These are phyloP conservation scores for Picochlorum sp. DNA, from an alignment of 139 green algal genomes.

Conservation along the genomic window DNA sequence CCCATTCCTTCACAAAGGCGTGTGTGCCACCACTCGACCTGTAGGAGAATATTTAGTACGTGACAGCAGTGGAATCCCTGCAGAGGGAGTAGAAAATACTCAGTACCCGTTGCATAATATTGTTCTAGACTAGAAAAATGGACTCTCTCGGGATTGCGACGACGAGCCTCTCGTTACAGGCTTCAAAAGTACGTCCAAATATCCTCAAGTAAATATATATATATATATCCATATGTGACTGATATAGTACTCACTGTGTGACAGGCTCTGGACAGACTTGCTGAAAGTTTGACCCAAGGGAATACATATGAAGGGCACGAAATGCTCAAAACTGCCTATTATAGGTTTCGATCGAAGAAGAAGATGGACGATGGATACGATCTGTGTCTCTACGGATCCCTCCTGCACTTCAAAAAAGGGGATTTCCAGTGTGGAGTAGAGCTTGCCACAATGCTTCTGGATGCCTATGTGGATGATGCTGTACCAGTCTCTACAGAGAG, in stretches of 20 bases:
- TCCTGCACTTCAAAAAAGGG: constrained; percentile 19
- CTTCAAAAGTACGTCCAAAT: too few species aligned
- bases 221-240: too few species aligned
- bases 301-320: constrained; percentile 31
- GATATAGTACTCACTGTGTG: background rate
- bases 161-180: too few species aligned
- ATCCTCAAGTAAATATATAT: too few species aligned
- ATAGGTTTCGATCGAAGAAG: constrained; percentile 12
- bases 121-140: too few species aligned
- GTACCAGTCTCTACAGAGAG: background rate
- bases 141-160: too few species aligned
- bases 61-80: too few species aligned
- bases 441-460: constrained; percentile 22
- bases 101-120: too few species aligned
- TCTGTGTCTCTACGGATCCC: constrained; percentile 19
- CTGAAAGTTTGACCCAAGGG: constrained; percentile 6
- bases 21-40: too few species aligned
- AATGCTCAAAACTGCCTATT: constrained; percentile 28
- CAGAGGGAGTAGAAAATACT: too few species aligned
- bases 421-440: constrained; percentile 29
- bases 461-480: constrained; percentile 17
- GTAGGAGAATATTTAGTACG: too few species aligned
- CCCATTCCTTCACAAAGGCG: too few species aligned
- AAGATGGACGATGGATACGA: constrained; percentile 20
- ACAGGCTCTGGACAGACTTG: constrained; percentile 25